Percentiles rank a stretch among this genome's conserved stretches.
These are phyloP conservation scores for Ogataea pini DNA, from an alignment of 805 yeast species.

Conservation along the genomic window DNA sequence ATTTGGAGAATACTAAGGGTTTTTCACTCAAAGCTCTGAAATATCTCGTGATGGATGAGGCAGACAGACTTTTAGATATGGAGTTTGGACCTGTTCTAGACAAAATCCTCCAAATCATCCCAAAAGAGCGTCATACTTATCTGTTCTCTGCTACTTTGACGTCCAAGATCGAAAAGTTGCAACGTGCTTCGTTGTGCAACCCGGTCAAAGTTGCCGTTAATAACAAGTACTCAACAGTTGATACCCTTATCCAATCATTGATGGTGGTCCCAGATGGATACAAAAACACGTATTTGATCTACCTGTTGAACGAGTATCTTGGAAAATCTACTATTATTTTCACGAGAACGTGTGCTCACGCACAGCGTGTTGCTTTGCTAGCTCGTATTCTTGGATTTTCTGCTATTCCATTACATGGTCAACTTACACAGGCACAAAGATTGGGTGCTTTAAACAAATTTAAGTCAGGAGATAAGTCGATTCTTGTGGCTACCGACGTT, in stretches of 20 bases:
- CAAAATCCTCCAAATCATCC: constrained; percentile 79
- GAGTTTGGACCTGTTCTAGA: constrained; percentile 96
- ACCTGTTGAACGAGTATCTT: constrained; percentile 73
- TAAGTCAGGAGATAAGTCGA: constrained; percentile 67
- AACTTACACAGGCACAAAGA: constrained; percentile 80
- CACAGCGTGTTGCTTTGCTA: constrained; percentile 84
- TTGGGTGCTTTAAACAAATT: constrained; percentile 79
- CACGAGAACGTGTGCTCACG: constrained; percentile 93
- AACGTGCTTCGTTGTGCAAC: constrained; percentile 83
- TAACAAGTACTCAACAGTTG: constrained; percentile 87
- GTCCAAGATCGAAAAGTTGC: constrained; percentile 89
- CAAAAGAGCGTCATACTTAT: constrained; percentile 79
- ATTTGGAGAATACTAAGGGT: constrained; percentile 88
- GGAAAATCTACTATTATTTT: constrained; percentile 90
- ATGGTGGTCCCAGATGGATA: constrained; percentile 91
- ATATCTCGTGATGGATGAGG: constrained; percentile 93
- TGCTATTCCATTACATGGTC: constrained; percentile 94
- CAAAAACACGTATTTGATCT: constrained; percentile 84
- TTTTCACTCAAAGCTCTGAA: constrained; percentile 76
- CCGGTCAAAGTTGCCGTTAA: constrained; percentile 93
- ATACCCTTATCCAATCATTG: constrained; percentile 84
- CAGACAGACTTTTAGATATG: constrained; percentile 92
- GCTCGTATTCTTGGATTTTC: constrained; percentile 81
- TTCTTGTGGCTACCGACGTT: constrained; percentile 83
- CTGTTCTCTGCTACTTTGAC: constrained; percentile 97